These are phyloP conservation scores for Lactarius deliciosus DNA, from an alignment of 768 basidiomycete genomes.

Conservation along the genomic window DNA sequence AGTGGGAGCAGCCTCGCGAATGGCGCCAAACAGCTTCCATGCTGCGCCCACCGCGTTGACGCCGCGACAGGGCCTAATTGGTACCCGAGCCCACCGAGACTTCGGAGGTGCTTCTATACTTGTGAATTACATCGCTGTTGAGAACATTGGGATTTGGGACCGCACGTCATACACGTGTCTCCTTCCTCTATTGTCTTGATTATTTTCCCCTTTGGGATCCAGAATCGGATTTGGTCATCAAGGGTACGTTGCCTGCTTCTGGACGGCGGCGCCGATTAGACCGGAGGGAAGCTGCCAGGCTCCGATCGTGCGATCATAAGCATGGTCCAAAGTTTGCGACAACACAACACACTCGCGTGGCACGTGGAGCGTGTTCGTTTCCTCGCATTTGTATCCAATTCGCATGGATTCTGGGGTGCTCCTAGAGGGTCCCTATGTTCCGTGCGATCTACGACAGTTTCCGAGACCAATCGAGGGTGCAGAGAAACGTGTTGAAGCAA, in stretches of 20 bases:
- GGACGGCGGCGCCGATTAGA: conserved; percentile 9
- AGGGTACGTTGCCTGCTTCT: conserved; percentile 5
- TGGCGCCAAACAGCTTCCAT: conserved; percentile 9
- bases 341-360: neutral
- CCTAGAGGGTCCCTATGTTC: neutral
- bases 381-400: neutral
- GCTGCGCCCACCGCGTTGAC: conserved; percentile 9
- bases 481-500: conserved; percentile 15
- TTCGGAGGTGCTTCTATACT: conserved; percentile 16
- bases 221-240: conserved; percentile 15
- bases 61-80: conserved; percentile 21
- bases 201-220: neutral
- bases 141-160: neutral
- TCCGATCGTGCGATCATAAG: conserved; percentile 13
- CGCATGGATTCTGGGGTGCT: neutral
- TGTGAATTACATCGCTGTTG: neutral
- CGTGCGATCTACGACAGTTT: conserved; percentile 11
- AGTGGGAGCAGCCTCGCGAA: neutral
- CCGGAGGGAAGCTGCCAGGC: conserved; percentile 11
- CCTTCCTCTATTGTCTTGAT: conserved; percentile 8
- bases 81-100: conserved; percentile 9
- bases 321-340: neutral
- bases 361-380: conserved; percentile 1
- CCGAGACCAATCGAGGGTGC: conserved; percentile 17
- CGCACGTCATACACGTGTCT: conserved; percentile 1